Conservation (phyloP, 495 filamentous ascomycete genomes). For the Penicillium desertorum region DNA sequence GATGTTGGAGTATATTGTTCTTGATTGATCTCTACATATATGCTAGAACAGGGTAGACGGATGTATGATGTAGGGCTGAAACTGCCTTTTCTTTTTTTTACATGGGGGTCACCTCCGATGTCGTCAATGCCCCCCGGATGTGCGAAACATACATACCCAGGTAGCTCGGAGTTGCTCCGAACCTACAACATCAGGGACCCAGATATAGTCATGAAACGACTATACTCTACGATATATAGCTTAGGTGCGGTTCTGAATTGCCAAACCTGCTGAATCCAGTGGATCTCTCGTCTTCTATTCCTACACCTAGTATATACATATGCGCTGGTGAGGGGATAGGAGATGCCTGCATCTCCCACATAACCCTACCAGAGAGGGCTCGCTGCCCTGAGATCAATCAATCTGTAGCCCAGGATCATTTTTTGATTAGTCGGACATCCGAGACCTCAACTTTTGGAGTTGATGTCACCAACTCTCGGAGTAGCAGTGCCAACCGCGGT, state of each 20-base stretch:
- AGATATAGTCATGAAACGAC: not conserved
- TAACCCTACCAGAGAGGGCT: not conserved
- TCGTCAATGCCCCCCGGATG: no score
- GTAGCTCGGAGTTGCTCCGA: slow-evolving; percentile 1
- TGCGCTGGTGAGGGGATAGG: not conserved
- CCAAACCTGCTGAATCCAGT: not conserved
- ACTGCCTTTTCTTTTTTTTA: no score
- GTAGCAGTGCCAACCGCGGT: not conserved
- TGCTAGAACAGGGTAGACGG: not conserved
- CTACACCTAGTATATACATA: slow-evolving; percentile 27
- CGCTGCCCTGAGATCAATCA: not conserved
- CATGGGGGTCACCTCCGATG: not conserved
- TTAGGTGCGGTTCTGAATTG: not conserved
- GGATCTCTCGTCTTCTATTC: slow-evolving; percentile 2
- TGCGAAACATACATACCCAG: not conserved
- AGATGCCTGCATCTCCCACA: slow-evolving; percentile 25
- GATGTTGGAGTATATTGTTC: not conserved
- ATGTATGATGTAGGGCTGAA: not conserved
- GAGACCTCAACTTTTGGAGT: not conserved
- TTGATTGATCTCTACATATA: not conserved
- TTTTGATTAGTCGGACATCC: not conserved
- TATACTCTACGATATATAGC: not conserved
- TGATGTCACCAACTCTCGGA: not conserved
- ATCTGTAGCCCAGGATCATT: not conserved
- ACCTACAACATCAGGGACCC: not conserved